Evolutionary conservation across 805 yeast species (phyloP), one percentile per base, ranked within the genome.

Genomic region (Wickerhamomyces rabaulensis): DNA sequence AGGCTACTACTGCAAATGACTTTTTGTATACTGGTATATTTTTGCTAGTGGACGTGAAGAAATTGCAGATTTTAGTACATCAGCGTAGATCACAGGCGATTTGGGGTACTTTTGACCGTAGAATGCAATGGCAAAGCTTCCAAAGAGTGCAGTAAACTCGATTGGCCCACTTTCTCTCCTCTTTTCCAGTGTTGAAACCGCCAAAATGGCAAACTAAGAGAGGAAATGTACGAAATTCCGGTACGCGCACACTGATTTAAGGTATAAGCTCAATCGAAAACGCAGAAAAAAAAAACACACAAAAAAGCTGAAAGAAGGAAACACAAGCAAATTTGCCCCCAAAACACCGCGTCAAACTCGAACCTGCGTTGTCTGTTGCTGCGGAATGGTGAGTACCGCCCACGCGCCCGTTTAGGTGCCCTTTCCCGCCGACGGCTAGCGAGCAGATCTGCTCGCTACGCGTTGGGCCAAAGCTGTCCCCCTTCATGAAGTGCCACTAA

Each of bases 401-500:
- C 15, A 27, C n/a, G n/a, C 2, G n/a, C 7, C 7, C 3, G 4
- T 27, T n/a, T n/a, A 5, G 13, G n/a, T 13, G n/a, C 13, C 31
- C 13, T 10, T 27, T 27, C 13, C 31, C 4, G 3, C 31, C 4
- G 3, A 13, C 4, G n/a, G 13, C 6, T 27, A 13, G 3, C n/a
- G 31, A 16, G 4, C 20, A 33, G 36, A 33, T 33, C 36, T 33
- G 20, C 20, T 12, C 36, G 16, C 12, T 29, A 29, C 17, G 35
- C 35, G 35, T 29, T 29, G 10, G 27, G 10, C 9, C 7, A 25
- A 25, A 8, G 9, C 27, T 10, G 7, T 33, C 36, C 5, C 8
- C 17, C 8, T 33, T 16, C 5, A 20, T 17, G 31, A 13, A 9
- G 19, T 13, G 33, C 8, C 23, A 50, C 53, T 47, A 47, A 49